Percentiles rank a stretch among this genome's conserved stretches.
Evolutionary conservation across 345 rosid species (phyloP).

Genomic region (Cardamine chenopodiifolia): DNA sequence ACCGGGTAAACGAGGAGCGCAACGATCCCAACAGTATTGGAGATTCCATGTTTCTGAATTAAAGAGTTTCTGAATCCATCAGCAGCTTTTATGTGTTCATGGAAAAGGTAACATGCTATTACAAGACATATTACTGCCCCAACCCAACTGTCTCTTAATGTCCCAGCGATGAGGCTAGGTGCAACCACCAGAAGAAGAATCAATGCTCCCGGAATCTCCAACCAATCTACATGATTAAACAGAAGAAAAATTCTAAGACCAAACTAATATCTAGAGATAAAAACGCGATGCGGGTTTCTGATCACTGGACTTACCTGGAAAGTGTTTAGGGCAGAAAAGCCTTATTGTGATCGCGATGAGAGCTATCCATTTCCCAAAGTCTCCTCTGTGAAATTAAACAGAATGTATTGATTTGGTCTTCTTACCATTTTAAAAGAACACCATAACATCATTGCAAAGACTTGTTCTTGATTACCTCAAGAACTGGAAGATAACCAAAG

Average conservation of each 20-base stretch:
- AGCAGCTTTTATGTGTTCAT: slow-evolving; percentile 88
- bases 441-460: background rate
- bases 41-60: slow-evolving; percentile 67
- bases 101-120: slow-evolving; percentile 85
- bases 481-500: slow-evolving; percentile 62
- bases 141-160: slow-evolving; percentile 59
- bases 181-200: slow-evolving; percentile 72
- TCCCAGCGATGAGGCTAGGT: slow-evolving; percentile 60
- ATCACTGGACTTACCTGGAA: slow-evolving; percentile 54
- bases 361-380: slow-evolving; percentile 90
- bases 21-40: slow-evolving; percentile 81
- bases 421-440: background rate
- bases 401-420: background rate
- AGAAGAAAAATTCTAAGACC: background rate
- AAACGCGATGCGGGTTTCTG: too few species aligned
- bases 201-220: slow-evolving; percentile 81
- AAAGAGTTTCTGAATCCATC: slow-evolving; percentile 90
- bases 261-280: background rate
- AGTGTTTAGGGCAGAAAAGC: slow-evolving; percentile 76
- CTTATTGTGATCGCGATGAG: slow-evolving; percentile 66
- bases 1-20: slow-evolving; percentile 76
- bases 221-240: slow-evolving; percentile 49
- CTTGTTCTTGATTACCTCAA: slow-evolving; percentile 57
- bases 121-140: slow-evolving; percentile 69
- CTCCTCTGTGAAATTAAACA: slow-evolving; percentile 65